These are phyloP conservation scores for Ophiostoma novo-ulmi DNA, from an alignment of 2,329 filamentous ascomycete genomes.

Conservation along the genomic window DNA sequence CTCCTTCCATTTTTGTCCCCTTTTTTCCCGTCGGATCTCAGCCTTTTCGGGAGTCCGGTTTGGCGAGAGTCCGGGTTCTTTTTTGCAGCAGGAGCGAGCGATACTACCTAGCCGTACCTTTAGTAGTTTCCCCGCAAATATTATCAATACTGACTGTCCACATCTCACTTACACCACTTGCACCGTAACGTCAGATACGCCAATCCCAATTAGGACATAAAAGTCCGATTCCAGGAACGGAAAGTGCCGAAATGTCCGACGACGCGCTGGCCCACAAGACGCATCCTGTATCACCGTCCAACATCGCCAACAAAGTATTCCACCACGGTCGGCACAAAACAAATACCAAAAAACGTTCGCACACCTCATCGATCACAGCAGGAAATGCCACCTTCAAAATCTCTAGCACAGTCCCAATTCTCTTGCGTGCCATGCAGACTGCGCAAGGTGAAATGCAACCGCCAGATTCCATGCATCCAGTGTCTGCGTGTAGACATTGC, in stretches of 20 bases:
- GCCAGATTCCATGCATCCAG: not conserved
- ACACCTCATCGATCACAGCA: not conserved
- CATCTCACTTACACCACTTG: constrained; percentile 10
- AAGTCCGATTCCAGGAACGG: not conserved
- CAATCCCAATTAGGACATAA: not conserved
- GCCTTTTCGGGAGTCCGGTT: constrained; percentile 24
- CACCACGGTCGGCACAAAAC: not conserved
- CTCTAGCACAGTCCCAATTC: not conserved
- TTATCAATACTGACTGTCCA: not conserved
- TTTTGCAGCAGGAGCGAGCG: not conserved
- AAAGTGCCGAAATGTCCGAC: constrained; percentile 5
- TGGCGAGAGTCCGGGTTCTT: constrained; percentile 24
- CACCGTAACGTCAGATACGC: not conserved
- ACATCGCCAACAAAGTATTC: not conserved
- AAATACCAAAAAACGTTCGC: not conserved
- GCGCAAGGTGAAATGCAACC: not conserved
- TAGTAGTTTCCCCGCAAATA: not conserved
- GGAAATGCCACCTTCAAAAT: not conserved
- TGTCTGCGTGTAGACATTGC: not conserved
- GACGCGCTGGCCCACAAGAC: not conserved
- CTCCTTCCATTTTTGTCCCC: not conserved
- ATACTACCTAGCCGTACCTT: not conserved
- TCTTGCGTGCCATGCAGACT: not conserved
- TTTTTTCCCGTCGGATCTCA: constrained; percentile 9
- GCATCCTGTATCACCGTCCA: not conserved